Evolutionary conservation across 148 eudicot species (phyloP), one percentile per base, ranked within the genome.

Genomic region (Fallopia convolvulus): DNA sequence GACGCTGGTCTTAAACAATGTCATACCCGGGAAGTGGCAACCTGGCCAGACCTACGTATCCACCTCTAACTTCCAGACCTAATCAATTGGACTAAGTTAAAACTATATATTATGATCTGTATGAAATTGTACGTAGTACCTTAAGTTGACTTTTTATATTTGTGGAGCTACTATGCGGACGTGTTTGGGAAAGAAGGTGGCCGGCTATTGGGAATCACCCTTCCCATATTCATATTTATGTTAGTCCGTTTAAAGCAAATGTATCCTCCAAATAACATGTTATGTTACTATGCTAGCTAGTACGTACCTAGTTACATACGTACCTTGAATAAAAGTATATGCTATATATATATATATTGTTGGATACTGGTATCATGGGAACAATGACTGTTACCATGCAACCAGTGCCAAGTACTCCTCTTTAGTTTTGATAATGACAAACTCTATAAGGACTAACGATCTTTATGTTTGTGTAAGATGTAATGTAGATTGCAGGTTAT

Each of bases 1-100:
- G n/a, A 79, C 79, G 1, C 3, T 93, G 0, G 84, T 83, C 0
- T 78, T 92, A 4, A 60, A 77, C 23, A 79, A 85, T 52, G 94
- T 88, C 36, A 91, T 91, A 40, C 92, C 97, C 0, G 79, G 55
- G 0, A 83, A 80, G 6, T 91, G 90, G 88, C 58, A 75, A 49
- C 86, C 98, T 14, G 91, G 94, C 3, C 78, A 81, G 33, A 80
- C 82, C n/a, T 93, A 90, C 42, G 72, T 83, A 7, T 90, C 97
- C 18, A n/a, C 18, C 8, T 89, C 88, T 83, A 89, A 93, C 76
- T 93, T 93, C 21, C 21, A 68, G 0, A 6, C 44, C 20, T 68
- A 39, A 39, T 52, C 56, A 44, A 44, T 44, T 6, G 47, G 47
- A 9, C 4, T 15, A 18, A 12, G 9, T 3, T 58, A 58, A 7